Evolutionary conservation across 768 basidiomycete species (phyloP).

Genomic region (Tremella yokohamensis): DNA sequence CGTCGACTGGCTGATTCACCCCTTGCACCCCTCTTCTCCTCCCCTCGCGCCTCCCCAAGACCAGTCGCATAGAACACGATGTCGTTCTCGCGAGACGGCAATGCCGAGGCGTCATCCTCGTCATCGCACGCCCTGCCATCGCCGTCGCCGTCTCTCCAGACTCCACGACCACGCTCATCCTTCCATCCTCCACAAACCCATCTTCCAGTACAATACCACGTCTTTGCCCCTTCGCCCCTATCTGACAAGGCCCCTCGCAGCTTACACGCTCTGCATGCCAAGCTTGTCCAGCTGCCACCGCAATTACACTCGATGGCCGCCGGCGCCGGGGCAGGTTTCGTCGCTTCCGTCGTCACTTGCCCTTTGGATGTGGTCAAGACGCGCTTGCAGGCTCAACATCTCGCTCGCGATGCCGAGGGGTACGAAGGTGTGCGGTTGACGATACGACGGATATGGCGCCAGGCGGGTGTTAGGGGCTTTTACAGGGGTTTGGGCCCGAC

Average conservation of each 20-base stretch:
- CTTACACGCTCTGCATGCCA: background rate
- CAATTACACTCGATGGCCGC: slow-evolving; percentile 57
- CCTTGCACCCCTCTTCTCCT: no score
- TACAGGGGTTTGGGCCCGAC: slow-evolving; percentile 98
- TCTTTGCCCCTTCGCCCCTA: background rate
- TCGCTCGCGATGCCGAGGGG: slow-evolving; percentile 63
- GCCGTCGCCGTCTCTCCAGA: slow-evolving; percentile 1
- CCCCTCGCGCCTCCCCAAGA: no score
- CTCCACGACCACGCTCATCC: background rate
- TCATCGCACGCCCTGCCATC: slow-evolving; percentile 9
- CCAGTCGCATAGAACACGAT: background rate
- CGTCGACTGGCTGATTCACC: no score
- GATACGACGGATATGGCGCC: slow-evolving; percentile 58
- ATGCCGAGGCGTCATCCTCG: slow-evolving; percentile 29
- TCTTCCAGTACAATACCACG: slow-evolving; percentile 3
- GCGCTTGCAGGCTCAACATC: slow-evolving; percentile 88
- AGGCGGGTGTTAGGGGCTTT: slow-evolving; percentile 78
- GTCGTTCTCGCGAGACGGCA: slow-evolving; percentile 24
- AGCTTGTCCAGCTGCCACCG: slow-evolving; percentile 21
- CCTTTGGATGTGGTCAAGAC: slow-evolving; percentile 98
- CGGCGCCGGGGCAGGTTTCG: slow-evolving; percentile 91
- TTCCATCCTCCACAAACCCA: slow-evolving; percentile 1
- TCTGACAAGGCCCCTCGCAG: background rate
- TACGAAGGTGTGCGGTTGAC: slow-evolving; percentile 73
- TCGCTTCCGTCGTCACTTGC: slow-evolving; percentile 89